Conservation (phyloP, 257 asterid genomes). For the Nicotiana noctiflora region DNA sequence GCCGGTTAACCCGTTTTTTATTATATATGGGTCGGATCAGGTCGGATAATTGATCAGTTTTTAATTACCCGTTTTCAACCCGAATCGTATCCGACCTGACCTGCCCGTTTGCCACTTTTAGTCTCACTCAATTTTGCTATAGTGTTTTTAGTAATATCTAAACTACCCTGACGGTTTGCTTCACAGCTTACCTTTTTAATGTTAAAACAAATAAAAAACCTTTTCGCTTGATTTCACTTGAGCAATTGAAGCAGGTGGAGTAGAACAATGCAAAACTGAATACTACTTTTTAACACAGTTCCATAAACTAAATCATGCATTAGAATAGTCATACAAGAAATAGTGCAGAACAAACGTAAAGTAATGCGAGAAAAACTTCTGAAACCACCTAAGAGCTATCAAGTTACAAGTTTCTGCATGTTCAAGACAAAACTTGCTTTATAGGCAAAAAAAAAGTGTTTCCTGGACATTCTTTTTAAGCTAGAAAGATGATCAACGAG, state of each 20-base stretch:
- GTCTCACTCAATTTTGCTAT: no score
- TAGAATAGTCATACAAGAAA: not conserved
- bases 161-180: not conserved
- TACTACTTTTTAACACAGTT: not conserved
- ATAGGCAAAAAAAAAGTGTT: not conserved
- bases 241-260: not conserved
- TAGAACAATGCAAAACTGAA: not conserved
- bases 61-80: no score
- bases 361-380: not conserved
- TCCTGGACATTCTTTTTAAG: no score
- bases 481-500: not conserved
- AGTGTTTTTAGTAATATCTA: no score
- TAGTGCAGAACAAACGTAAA: not conserved
- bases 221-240: not conserved
- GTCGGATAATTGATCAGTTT: no score
- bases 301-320: not conserved
- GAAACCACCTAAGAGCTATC: no score
- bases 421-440: not conserved
- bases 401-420: no score
- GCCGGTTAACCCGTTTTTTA: no score
- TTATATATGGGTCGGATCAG: no score
- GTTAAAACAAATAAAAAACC: no score
- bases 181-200: not conserved
- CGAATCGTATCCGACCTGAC: no score
- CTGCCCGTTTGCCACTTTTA: no score